Evolutionary conservation across 1,284 basidiomycete genomes (phyloP), one percentile per base, ranked within the genome.

Genomic region (Omphalotus olearius): DNA sequence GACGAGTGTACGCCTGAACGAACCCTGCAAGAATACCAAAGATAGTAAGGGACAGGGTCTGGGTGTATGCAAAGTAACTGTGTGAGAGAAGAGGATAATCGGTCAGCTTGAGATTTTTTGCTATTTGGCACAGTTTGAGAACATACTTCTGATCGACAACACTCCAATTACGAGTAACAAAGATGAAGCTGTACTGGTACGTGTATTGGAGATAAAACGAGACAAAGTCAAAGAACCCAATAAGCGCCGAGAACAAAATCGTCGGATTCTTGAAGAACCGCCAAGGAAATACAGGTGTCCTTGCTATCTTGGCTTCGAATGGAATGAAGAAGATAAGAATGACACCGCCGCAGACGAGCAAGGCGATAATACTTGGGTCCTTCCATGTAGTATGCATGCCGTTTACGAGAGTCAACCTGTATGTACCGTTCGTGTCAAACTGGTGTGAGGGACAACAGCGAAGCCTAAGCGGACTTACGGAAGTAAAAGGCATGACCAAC

Each of bases 311-410:
- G 10, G 48, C 23, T 44, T 50, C 48, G 17, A 42, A 43, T 11
- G 48, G 48, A 16, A 50, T 44, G 11, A 50, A 37, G 11, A 14
- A 39, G 13, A 50, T 43, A 14, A 50, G 48, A 9, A 50, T 50
- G n/a, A 50, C 48, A n/a, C 48, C 48, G 13, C 48, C 48, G 30
- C 48, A 50, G 18, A 50, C 48, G 16, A 50, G 48, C 48, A 50
- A 43, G 18, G 48, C 48, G 28, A 50, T 50, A n/a, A 50, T 44
- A 30, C 33, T 50, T n/a, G 40, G 40, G 7, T 30, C 35, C n/a
- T 37, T 50, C 48, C 48, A 50, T 16, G 48, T 43, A 7, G 48
- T 50, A 25, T 43, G 37, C 4, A 17, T 9, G n/a, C 48, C 48
- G 37, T 50, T 43, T 4, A 50, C 48, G 30, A 50, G 48, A 11